These are phyloP conservation scores for Penicillium daleae DNA, from an alignment of 495 filamentous ascomycete genomes.

Conservation along the genomic window DNA sequence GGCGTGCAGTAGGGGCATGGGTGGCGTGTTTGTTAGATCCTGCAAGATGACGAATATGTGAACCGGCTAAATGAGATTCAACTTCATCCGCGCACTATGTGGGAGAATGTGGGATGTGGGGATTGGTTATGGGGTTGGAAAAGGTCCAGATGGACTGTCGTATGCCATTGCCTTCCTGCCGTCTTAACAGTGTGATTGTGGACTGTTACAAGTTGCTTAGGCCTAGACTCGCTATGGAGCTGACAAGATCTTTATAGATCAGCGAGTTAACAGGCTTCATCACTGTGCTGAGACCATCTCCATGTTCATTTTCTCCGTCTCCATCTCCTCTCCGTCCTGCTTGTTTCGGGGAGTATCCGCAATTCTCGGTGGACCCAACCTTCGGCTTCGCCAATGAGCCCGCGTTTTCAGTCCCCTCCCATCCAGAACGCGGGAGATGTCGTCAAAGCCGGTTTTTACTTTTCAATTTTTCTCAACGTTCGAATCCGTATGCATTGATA, in stretches of 20 bases:
- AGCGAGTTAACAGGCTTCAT: neutral
- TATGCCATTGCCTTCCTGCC: too few species aligned
- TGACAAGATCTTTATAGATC: neutral
- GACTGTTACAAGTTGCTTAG: too few species aligned
- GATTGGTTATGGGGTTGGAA: neutral
- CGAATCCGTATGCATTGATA: too few species aligned
- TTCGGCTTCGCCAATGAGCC: neutral
- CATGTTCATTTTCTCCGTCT: neutral
- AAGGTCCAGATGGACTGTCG: too few species aligned
- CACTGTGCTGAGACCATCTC: neutral
- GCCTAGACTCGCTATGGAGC: neutral
- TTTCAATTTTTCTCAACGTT: neutral
- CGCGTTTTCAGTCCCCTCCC: neutral
- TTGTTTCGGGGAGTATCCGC: neutral
- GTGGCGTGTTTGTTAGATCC: neutral
- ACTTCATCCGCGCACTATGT: neutral
- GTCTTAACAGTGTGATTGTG: too few species aligned
- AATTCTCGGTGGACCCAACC: neutral
- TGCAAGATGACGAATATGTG: neutral
- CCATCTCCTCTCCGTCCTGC: neutral
- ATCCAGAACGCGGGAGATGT: neutral
- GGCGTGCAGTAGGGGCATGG: neutral
- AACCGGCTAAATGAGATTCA: neutral
- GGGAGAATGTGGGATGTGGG: conserved; percentile 1
- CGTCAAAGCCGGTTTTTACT: neutral